Evolutionary conservation across 306 rosid species (phyloP), one percentile per base, ranked within the genome.

Genomic region (Luffa acutangula): DNA sequence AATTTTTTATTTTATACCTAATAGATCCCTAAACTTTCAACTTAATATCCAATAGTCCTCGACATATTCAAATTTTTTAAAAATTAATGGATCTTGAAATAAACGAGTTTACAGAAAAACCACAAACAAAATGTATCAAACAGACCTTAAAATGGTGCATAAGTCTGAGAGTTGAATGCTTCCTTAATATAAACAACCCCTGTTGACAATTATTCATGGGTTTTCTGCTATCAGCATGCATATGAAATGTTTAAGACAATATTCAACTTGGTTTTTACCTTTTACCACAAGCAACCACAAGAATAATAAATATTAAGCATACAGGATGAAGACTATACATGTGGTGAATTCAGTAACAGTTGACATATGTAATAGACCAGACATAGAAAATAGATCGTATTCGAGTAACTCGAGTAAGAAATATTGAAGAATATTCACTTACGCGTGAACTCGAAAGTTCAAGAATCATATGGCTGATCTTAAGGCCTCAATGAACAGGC

Each of bases 401-500:
- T 46, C 8, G 25, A n/a, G 21, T 73, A 25, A 25, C 60, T 73
- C 25, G 57, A 73, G 60, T 73, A 31, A 49, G 9, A 51, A 7
- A 49, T 49, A 73, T 13, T 31, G 37, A 69, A 43, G 54, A 46
- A 45, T 20, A 71, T 71, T 45, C 76, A 25, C 76, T 45, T 46
- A 71, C 57, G 20, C 11, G 9, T 71, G 5, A 7, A 71, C 41
- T 71, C 6, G 76, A 71, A 46, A 7, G 41, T 46, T 71, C 8
- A 6, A 41, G 10, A 21, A 45, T 43, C 76, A 71, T 46, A 21
- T 71, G 76, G 41, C 41, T 21, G 78, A 75, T 9, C 78, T 52
- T n/a, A 75, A 52, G 78, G 78, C 21, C 63, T 75, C 78, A 75
- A 53, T 13, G 59, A 53, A 52, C 11, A 52, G 63, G 78, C 78